phyloP scores from a whole-genome alignment of 1,284 basidiomycete species.

The Peniophora sp. region DNA sequence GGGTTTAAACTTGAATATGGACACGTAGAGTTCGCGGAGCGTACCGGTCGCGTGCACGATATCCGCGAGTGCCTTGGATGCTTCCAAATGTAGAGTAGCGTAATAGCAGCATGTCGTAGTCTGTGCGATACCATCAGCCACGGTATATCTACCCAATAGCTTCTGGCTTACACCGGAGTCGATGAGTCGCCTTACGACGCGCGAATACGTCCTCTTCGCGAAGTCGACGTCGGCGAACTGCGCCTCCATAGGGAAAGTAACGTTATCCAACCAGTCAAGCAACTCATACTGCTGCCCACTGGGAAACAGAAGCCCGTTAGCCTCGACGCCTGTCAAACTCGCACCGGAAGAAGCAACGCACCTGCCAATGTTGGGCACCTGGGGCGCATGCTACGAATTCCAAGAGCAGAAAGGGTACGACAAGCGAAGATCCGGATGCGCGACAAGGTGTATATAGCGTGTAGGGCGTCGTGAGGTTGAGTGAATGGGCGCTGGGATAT shows the following conservation, averaged over 20 bases:
- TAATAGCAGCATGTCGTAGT: conserved; percentile 95
- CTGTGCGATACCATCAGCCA: conserved; percentile 31
- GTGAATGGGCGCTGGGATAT: neutral
- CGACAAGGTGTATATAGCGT: neutral
- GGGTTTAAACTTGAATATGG: neutral
- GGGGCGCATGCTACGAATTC: conserved; percentile 68
- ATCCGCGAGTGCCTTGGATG: conserved; percentile 77
- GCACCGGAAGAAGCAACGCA: conserved; percentile 26
- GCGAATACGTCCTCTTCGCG: conserved; percentile 64
- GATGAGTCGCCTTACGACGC: conserved; percentile 72
- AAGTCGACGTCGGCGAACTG: conserved; percentile 70
- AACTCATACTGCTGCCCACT: conserved; percentile 79
- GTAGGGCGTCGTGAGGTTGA: neutral
- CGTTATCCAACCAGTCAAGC: conserved; percentile 83
- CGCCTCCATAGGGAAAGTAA: conserved; percentile 90
- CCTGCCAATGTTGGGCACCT: conserved; percentile 80
- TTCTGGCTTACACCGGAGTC: conserved; percentile 60
- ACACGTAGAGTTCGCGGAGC: conserved; percentile 9
- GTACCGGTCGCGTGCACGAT: conserved; percentile 60
- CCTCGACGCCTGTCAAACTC: neutral
- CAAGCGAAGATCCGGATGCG: neutral
- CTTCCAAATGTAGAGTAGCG: conserved; percentile 75
- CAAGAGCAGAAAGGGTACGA: neutral
- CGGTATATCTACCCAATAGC: neutral
- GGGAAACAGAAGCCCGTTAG: neutral